Evolutionary conservation across 2,329 filamentous ascomycete species (phyloP).

Genomic region (Penicillium psychrosexuale): DNA sequence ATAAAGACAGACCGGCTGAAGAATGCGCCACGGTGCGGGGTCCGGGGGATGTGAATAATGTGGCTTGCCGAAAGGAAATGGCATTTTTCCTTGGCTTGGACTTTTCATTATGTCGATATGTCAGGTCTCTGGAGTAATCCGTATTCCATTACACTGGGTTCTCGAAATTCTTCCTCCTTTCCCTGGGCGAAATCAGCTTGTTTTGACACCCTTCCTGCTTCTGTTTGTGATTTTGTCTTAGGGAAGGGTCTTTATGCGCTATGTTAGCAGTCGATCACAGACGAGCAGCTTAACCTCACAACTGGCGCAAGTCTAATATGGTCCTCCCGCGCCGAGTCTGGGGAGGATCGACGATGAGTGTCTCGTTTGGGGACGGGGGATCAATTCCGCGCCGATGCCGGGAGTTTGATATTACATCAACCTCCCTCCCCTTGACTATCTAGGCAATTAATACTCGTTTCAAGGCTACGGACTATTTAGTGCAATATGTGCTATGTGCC

Average conservation of each 20-base stretch:
- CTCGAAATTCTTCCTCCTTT: neutral
- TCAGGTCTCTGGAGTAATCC: neutral
- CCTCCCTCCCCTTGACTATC: conserved; percentile 3
- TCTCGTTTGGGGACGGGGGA: conserved; percentile 15
- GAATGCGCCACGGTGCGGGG: neutral
- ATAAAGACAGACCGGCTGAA: neutral
- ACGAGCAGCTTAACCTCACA: neutral
- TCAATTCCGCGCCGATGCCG: conserved; percentile 6
- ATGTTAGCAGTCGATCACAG: neutral
- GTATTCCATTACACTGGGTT: too few species aligned
- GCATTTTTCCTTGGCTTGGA: too few species aligned
- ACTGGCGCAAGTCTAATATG: neutral
- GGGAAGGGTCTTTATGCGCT: neutral
- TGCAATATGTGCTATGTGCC: neutral
- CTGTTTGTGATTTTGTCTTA: neutral
- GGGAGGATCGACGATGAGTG: conserved; percentile 9
- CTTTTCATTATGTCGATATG: neutral
- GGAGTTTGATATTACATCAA: neutral
- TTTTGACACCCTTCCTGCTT: neutral
- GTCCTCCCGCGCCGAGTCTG: neutral
- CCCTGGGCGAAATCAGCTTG: neutral
- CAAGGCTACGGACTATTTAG: neutral
- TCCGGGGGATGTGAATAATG: neutral
- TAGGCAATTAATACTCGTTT: neutral
- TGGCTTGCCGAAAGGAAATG: neutral